Evolutionary conservation across 2,329 filamentous ascomycete species (phyloP).

Genomic region (Fusarium humuli): DNA sequence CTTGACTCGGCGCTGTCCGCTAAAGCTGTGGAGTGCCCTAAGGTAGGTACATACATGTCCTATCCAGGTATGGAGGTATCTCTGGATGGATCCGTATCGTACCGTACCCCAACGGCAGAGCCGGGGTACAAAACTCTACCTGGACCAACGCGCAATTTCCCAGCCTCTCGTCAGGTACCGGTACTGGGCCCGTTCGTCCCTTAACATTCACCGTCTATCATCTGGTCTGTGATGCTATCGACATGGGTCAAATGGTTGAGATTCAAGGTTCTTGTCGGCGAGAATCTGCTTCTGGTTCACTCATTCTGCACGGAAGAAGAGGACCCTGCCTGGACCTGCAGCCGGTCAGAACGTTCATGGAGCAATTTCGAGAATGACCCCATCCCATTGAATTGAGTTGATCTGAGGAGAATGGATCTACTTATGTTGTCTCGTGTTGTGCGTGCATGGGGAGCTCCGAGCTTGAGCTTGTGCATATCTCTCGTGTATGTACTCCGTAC

Average conservation of each 20-base stretch:
- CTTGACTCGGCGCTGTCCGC: conserved; percentile 45
- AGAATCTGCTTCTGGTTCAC: conserved; percentile 26
- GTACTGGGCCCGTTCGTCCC: conserved; percentile 6
- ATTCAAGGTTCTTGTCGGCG: conserved; percentile 36
- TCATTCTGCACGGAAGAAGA: conserved; percentile 6
- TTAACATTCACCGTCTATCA: conserved; percentile 23
- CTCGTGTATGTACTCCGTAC: conserved; percentile 2
- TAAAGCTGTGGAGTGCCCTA: conserved; percentile 40
- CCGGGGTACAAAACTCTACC: conserved; percentile 42
- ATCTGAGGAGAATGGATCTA: conserved; percentile 26
- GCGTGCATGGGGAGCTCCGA: conserved; percentile 17
- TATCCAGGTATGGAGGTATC: not conserved
- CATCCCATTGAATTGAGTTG: not conserved
- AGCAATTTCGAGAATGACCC: conserved; percentile 20
- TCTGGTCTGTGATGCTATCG: conserved; percentile 34
- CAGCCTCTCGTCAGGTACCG: conserved; percentile 41
- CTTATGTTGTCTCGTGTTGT: conserved; percentile 12
- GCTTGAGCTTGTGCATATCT: conserved; percentile 6
- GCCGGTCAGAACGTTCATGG: conserved; percentile 19
- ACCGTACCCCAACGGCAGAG: conserved; percentile 30
- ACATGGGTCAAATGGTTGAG: conserved; percentile 36
- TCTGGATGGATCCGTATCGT: not conserved
- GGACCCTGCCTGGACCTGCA: conserved; percentile 19
- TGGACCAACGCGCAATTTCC: conserved; percentile 40
- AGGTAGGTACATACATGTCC: conserved; percentile 4